Conservation (phyloP, 2,329 filamentous ascomycete species). For the Dactylellina leptospora region DNA sequence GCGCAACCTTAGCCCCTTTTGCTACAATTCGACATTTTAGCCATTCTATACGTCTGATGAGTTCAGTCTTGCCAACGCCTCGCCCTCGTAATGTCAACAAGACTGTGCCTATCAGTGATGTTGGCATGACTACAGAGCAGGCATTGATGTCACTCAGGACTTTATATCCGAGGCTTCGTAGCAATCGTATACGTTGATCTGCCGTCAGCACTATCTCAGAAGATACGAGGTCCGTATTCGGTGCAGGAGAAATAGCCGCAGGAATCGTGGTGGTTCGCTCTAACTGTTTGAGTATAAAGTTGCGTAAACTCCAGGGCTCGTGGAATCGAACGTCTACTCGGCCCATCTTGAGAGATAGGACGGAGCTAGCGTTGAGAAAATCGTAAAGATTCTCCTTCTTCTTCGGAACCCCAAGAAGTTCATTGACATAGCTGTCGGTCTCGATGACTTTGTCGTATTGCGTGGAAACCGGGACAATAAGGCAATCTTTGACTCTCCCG, state of each 20-base stretch:
- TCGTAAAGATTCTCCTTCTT: conserved; percentile 91
- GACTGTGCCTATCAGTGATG: conserved; percentile 91
- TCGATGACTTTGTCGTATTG: conserved; percentile 99
- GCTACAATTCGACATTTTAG: conserved; percentile 79
- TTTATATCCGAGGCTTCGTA: conserved; percentile 88
- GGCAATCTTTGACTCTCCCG: conserved; percentile 85
- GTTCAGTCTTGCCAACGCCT: conserved; percentile 85
- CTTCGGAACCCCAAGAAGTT: conserved; percentile 92
- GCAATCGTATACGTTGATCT: conserved; percentile 73
- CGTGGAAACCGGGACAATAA: conserved; percentile 94
- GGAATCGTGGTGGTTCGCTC: conserved; percentile 60
- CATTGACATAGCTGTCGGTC: conserved; percentile 94
- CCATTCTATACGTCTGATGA: conserved; percentile 90
- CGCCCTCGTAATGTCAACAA: conserved; percentile 88
- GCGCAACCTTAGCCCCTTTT: conserved; percentile 84
- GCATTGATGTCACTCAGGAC: conserved; percentile 94
- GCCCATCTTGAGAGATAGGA: conserved; percentile 86
- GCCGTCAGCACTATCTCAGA: conserved; percentile 59
- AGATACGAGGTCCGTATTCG: conserved; percentile 31
- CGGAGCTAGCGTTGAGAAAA: conserved; percentile 86
- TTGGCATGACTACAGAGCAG: conserved; percentile 97
- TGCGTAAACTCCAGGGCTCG: conserved; percentile 88
- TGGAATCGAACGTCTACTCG: conserved; percentile 95
- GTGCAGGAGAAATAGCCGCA: conserved; percentile 58
- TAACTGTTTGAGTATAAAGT: conserved; percentile 80